These are phyloP conservation scores for Castanea crenata DNA, from an alignment of 306 rosid genomes.

Conservation along the genomic window DNA sequence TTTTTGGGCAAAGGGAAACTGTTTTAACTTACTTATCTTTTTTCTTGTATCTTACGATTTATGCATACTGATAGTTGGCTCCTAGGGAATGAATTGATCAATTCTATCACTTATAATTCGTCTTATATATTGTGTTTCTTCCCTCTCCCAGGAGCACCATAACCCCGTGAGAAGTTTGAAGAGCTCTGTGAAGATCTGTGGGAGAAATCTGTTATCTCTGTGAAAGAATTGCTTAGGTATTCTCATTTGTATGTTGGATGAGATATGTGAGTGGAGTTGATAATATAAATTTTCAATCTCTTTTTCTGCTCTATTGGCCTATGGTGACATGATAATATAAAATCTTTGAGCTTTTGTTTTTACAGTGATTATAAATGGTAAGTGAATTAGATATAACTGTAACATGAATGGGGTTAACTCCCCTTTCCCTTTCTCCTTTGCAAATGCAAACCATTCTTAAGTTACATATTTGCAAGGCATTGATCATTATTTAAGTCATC, in stretches of 20 bases:
- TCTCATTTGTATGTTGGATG: conserved; percentile 59
- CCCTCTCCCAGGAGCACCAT: conserved; percentile 68
- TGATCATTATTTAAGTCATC: conserved; percentile 10
- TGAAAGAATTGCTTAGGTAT: conserved; percentile 70
- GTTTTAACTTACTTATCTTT: background rate
- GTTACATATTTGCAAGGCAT: background rate
- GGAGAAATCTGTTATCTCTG: conserved; percentile 77
- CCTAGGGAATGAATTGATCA: too few species aligned
- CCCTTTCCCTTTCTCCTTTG: background rate
- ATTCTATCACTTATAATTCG: background rate
- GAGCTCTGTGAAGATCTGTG: conserved; percentile 89
- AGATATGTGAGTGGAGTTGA: conserved; percentile 81
- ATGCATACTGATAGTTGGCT: background rate
- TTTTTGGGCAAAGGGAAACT: too few species aligned
- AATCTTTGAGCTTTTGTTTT: too few species aligned
- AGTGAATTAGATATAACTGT: background rate
- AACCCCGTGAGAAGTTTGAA: conserved; percentile 85
- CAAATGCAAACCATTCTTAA: background rate
- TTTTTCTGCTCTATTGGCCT: too few species aligned
- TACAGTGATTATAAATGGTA: too few species aligned
- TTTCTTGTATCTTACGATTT: background rate
- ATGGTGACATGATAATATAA: too few species aligned
- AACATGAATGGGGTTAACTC: background rate
- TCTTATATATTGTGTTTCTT: conserved; percentile 8
- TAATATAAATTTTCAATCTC: background rate